These are phyloP conservation scores for Secale cereale DNA, from an alignment of 176 grass and related monocot species.

Conservation along the genomic window DNA sequence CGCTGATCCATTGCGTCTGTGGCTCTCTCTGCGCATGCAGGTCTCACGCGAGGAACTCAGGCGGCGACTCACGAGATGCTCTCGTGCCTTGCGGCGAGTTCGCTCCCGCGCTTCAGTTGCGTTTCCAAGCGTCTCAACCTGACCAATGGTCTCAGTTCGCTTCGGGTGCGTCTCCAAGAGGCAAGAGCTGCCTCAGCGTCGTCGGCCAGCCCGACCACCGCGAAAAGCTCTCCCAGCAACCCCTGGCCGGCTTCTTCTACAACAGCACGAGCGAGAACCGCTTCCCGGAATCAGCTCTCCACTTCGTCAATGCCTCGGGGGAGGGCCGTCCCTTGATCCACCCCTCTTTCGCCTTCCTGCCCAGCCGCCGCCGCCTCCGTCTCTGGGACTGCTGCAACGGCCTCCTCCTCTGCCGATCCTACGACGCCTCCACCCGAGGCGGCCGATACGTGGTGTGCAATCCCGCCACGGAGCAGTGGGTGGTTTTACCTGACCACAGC, in stretches of 20 bases:
- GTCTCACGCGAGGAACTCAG: too few relatives aligned
- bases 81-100: background rate
- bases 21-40: too few relatives aligned
- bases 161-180: background rate
- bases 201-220: background rate
- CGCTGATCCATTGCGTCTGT: too few relatives aligned
- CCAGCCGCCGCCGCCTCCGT: background rate
- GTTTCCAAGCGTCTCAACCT: too few relatives aligned
- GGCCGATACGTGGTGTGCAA: too few relatives aligned
- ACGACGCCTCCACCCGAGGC: too few relatives aligned
- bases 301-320: background rate
- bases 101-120: background rate
- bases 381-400: background rate
- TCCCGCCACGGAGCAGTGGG: too few relatives aligned
- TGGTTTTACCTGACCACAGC: too few relatives aligned
- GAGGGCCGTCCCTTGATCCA: background rate
- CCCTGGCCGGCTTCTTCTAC: slow-evolving; percentile 7
- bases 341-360: slow-evolving; percentile 9
- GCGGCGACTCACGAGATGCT: too few relatives aligned
- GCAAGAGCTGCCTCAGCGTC: background rate
- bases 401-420: background rate
- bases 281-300: background rate
- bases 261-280: background rate
- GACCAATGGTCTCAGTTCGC: too few relatives aligned
- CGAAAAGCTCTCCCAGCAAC: background rate